Evolutionary conservation across 2,329 filamentous ascomycete genomes (phyloP).

Genomic region (Elsinoe perseae): DNA sequence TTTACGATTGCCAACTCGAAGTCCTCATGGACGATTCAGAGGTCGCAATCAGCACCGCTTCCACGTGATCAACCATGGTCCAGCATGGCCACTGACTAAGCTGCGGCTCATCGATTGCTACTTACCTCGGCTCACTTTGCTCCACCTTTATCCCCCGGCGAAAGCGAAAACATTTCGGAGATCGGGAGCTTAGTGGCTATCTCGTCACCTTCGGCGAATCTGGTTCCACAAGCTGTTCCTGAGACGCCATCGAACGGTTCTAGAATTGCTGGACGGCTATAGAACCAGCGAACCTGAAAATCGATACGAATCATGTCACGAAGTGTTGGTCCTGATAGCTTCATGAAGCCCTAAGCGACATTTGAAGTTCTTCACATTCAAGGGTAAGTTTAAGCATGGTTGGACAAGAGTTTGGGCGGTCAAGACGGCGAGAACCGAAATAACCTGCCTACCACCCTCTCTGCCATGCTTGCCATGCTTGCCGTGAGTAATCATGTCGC

Average conservation of each 20-base stretch:
- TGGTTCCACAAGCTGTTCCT: slow-evolving; percentile 6
- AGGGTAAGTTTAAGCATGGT: not conserved
- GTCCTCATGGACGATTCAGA: too few species aligned
- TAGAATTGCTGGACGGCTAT: slow-evolving; percentile 5
- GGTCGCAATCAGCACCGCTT: too few species aligned
- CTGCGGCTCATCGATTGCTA: not conserved
- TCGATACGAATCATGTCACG: slow-evolving; percentile 10
- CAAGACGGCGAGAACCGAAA: not conserved
- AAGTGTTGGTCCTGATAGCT: not conserved
- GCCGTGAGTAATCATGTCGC: slow-evolving; percentile 1
- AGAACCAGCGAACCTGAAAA: slow-evolving; percentile 2
- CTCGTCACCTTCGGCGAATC: not conserved
- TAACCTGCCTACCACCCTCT: not conserved
- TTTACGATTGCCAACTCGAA: too few species aligned
- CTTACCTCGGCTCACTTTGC: not conserved
- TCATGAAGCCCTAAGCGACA: slow-evolving; percentile 6
- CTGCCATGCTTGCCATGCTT: not conserved
- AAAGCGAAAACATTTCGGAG: slow-evolving; percentile 11
- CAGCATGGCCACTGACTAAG: too few species aligned
- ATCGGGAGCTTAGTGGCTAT: slow-evolving; percentile 3
- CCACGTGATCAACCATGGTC: not conserved
- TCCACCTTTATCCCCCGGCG: not conserved
- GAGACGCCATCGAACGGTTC: slow-evolving; percentile 12
- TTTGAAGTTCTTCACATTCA: slow-evolving; percentile 6
- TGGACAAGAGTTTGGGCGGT: not conserved